Percentiles rank a stretch among this genome's conserved stretches.
phyloP scores from a whole-genome alignment of 169 alveolate species.

The Eimeria acervulina region DNA sequence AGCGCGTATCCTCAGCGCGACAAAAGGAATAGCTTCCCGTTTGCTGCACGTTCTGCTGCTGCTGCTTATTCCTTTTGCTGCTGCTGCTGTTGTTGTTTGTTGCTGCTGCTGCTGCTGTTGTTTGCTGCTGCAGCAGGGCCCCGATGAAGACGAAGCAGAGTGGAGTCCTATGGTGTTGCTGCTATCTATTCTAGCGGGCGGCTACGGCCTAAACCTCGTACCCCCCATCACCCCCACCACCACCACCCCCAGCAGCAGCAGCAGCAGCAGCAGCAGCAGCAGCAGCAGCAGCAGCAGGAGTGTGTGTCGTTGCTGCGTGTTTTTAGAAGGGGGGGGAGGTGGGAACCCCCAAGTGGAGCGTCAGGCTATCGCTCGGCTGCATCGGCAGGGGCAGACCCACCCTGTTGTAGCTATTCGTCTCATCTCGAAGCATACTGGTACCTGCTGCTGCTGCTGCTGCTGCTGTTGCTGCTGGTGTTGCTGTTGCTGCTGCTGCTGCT shows the following conservation, averaged over 20 bases:
- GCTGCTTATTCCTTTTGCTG: too few relatives aligned
- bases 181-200: constrained; percentile 44
- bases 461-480: not conserved
- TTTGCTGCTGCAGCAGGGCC: too few relatives aligned
- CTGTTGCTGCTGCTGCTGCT: not conserved
- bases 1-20: too few relatives aligned
- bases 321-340: constrained; percentile 73
- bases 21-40: too few relatives aligned
- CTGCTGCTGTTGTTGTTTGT: too few relatives aligned
- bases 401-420: constrained; percentile 54
- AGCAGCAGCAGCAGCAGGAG: constrained; percentile 54
- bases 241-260: too few relatives aligned
- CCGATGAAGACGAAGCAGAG: not conserved
- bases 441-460: constrained; percentile 36
- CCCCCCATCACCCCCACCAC: not conserved
- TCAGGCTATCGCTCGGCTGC: constrained; percentile 68
- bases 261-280: constrained; percentile 40
- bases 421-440: constrained; percentile 60
- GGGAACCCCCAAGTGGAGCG: constrained; percentile 69
- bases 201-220: constrained; percentile 65
- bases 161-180: constrained; percentile 54
- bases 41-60: too few relatives aligned
- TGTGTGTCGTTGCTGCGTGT: constrained; percentile 49
- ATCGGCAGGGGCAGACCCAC: constrained; percentile 56
- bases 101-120: too few relatives aligned